Base-by-base conservation (phyloP, 2,329 filamentous ascomycete genomes). In the Sphaerulina musiva region DNA sequence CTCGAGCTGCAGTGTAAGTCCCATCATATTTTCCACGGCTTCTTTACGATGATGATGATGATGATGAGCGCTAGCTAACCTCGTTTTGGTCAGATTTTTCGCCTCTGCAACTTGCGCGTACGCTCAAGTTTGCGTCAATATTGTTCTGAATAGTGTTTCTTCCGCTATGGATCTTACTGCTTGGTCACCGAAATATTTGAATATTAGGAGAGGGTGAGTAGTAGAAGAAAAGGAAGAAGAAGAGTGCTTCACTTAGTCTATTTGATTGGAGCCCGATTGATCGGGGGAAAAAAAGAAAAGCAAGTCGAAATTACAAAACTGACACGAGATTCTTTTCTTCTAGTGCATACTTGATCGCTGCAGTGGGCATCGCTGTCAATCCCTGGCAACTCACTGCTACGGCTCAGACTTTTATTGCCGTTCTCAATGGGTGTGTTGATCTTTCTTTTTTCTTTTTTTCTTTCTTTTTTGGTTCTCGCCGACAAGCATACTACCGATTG, bases 141-240 rank as follows among this genome's bases (percentile, higher is more conserved):
- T 64, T 34, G 64, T 63, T 26, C 53, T 63, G 40, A 68, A 68
- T 29, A 62, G 59, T 10, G 59, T 64, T 1, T 59, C 60, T 11
- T 58, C 58, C 1, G 61, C 62, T 2, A 68, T 68, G 64, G 65
- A 68, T 40, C 50, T 68, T 43, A 60, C 62, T 2, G 60, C 61
- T 32, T 55, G 63, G 38, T 53, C 61, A 20, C 65, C 65, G 0
- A 59, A 59, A 29, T 68, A 61, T 54, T 9, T 58, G 2, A 48
- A 56, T 14, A 53, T 57, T 9, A 59, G 64, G n/a, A 60, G 66
- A 17, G 66, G 65, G 53, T 55, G 29, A n/a, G 20, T 17, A 12
- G 4, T 6, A 31, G n/a, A n/a, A n/a, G n/a, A n/a, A n/a, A n/a
- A n/a, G n/a, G n/a, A n/a, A n/a, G n/a, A n/a, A n/a, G n/a, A n/a